A percentile compares a stretch with the other conserved stretches of the same genome.
Evolutionary conservation across 768 basidiomycete genomes (phyloP).

Genomic region (Zangia roseola): DNA sequence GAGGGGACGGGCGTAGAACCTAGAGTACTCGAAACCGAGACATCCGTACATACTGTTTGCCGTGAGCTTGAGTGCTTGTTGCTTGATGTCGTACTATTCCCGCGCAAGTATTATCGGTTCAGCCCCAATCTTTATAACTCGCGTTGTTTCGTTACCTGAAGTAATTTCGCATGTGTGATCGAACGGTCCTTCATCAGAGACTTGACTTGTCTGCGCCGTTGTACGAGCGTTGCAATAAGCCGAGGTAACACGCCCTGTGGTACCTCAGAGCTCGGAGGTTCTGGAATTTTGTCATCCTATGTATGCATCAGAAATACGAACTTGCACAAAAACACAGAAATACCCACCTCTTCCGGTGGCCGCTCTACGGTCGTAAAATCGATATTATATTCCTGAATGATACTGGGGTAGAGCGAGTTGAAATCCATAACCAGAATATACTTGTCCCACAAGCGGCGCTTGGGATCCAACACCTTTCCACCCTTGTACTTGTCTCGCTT

Average conservation of each 20-base stretch:
- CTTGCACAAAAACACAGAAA: background rate
- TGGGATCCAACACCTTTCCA: constrained; percentile 96
- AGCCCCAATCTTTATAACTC: background rate
- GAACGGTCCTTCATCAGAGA: constrained; percentile 88
- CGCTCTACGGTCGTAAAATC: constrained; percentile 96
- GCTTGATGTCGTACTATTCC: constrained; percentile 90
- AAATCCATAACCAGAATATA: constrained; percentile 99
- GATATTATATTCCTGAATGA: constrained; percentile 99
- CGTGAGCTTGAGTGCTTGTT: constrained; percentile 94
- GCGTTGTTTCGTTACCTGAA: constrained; percentile 59
- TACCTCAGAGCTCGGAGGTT: constrained; percentile 71
- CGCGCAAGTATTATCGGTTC: constrained; percentile 2
- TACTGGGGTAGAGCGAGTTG: constrained; percentile 98
- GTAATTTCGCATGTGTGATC: constrained; percentile 66
- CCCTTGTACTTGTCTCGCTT: constrained; percentile 98
- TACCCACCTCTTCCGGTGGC: constrained; percentile 53
- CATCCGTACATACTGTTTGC: constrained; percentile 99
- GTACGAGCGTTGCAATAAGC: constrained; percentile 95
- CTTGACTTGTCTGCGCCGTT: constrained; percentile 87
- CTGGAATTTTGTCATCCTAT: constrained; percentile 79
- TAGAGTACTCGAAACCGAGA: constrained; percentile 94
- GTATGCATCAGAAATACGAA: background rate
- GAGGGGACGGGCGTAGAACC: constrained; percentile 96
- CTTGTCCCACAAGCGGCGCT: constrained; percentile 94
- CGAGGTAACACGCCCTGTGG: constrained; percentile 91